Base-by-base conservation (phyloP, 2,329 filamentous ascomycete genomes). In the Epicoccum sorghinum region DNA sequence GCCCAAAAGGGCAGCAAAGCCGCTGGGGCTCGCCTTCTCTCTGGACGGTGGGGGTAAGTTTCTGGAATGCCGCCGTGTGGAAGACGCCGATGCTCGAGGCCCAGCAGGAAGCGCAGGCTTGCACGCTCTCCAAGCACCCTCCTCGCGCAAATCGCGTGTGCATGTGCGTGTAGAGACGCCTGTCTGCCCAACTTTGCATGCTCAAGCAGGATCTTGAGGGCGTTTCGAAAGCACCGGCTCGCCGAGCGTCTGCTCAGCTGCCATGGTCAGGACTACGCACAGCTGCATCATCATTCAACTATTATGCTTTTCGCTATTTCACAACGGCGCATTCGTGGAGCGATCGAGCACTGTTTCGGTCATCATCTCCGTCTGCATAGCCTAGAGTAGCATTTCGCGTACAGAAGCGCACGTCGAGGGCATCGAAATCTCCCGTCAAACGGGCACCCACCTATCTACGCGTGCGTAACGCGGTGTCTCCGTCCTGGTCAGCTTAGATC, bases 401-500 rank as follows among this genome's bases (percentile, higher is more conserved):
- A 66, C 60, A 40, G 22, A 38, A 29, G 23, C 10, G 35, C 39
- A 32, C 12, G 36, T 27, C 10, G 47, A 43, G 39, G 53, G 52
- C 61, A 65, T 70, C 66, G 68, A 67, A 73, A 72, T 73, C 64
- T 74, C 57, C 54, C 51, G 42, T 55, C 18, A 50, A 57, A 44
- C 51, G 55, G 23, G 44, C 55, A 52, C 49, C 65, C 62, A 62
- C 70, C 71, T 70, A 72, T 71, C 71, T 67, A 68, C 68, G 67
- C 65, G 61, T 55, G 52, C 52, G 46, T 45, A 55, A 46, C 52
- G 41, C 46, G 41, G 52, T 55, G 46, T 30, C n/a, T 42, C 52
- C 41, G 46, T 69, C 60, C 52, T 62, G 50, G 69, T 72, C 71
- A 73, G 70, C 69, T 71, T 67, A 71, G 68, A 67, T 65, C 65